A percentile compares a stretch with the other conserved stretches of the same genome.
phyloP scores from a whole-genome alignment of 2,329 filamentous ascomycete species.

The Beauveria varroae region DNA sequence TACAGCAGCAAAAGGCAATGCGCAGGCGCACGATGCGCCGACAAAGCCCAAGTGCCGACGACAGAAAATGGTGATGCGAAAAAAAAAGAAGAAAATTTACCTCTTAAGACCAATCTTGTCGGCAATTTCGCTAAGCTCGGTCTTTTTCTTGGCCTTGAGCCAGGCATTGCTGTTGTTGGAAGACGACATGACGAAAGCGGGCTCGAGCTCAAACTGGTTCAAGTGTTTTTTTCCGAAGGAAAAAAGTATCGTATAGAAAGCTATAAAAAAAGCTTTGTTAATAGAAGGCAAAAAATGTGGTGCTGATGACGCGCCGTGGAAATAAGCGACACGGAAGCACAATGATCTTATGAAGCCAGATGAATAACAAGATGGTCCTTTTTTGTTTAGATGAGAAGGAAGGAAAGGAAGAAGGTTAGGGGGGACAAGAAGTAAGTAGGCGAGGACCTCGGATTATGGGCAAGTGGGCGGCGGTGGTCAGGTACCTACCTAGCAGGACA shows the following conservation, averaged over 20 bases:
- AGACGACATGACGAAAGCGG: constrained; percentile 16
- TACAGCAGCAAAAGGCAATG: not conserved
- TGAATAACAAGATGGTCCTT: constrained; percentile 3
- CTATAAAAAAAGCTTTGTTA: constrained; percentile 6
- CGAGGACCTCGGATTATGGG: constrained; percentile 3
- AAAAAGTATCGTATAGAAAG: not conserved
- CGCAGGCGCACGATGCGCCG: not conserved
- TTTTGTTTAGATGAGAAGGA: constrained; percentile 8
- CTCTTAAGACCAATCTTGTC: constrained; percentile 61
- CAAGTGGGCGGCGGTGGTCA: constrained; percentile 3
- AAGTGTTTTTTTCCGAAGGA: not conserved
- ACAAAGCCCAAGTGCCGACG: not conserved
- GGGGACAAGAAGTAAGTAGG: not conserved
- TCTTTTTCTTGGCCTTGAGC: constrained; percentile 76
- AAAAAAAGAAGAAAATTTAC: constrained; percentile 43
- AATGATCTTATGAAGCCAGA: not conserved
- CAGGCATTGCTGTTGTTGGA: constrained; percentile 51
- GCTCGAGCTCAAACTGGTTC: not conserved
- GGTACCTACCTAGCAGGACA: not conserved
- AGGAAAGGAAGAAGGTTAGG: not conserved
- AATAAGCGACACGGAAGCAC: constrained; percentile 3
- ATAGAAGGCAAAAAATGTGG: not conserved
- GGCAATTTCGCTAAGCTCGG: constrained; percentile 67
- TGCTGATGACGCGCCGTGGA: not conserved
- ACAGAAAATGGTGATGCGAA: not conserved